Percentiles rank a stretch among this genome's conserved stretches.
Evolutionary conservation across 148 eudicot species (phyloP).

Genomic region (Talinum fruticosum): DNA sequence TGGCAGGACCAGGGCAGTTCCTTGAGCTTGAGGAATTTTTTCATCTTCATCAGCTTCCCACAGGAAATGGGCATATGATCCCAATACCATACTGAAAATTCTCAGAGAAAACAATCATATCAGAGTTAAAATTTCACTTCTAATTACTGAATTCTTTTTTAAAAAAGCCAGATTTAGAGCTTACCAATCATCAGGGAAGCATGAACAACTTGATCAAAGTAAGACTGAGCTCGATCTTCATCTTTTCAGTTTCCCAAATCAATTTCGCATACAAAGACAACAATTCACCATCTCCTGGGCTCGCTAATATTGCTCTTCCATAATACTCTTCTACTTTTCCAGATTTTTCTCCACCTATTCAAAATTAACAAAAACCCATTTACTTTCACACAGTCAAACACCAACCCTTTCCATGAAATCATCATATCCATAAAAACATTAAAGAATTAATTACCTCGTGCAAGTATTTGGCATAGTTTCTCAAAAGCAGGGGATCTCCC

Average conservation of each 20-base stretch:
- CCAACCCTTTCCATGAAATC: neutral
- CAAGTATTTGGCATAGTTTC: conserved; percentile 68
- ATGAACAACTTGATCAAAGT: conserved; percentile 63
- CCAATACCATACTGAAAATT: conserved; percentile 51
- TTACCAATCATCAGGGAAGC: conserved; percentile 76
- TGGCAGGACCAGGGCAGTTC: conserved; percentile 10
- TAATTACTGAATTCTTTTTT: too few relatives aligned
- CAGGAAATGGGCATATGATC: conserved; percentile 67
- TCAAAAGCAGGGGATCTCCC: conserved; percentile 50
- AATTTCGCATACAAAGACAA: conserved; percentile 58
- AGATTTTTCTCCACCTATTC: conserved; percentile 56
- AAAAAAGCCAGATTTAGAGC: neutral
- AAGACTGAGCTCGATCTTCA: conserved; percentile 51
- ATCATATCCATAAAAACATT: neutral
- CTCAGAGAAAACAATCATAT: too few relatives aligned
- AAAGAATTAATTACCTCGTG: conserved; percentile 62
- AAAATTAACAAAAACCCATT: neutral
- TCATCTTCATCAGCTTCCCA: conserved; percentile 65
- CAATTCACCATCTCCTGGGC: conserved; percentile 69
- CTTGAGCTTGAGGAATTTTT: conserved; percentile 13
- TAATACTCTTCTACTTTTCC: conserved; percentile 69
- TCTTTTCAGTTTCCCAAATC: conserved; percentile 73
- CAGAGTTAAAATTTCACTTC: neutral
- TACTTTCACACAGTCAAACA: neutral
- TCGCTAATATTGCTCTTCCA: conserved; percentile 77